phyloP scores from a whole-genome alignment of 1,284 basidiomycete species.

The Jaminaea rosea region DNA sequence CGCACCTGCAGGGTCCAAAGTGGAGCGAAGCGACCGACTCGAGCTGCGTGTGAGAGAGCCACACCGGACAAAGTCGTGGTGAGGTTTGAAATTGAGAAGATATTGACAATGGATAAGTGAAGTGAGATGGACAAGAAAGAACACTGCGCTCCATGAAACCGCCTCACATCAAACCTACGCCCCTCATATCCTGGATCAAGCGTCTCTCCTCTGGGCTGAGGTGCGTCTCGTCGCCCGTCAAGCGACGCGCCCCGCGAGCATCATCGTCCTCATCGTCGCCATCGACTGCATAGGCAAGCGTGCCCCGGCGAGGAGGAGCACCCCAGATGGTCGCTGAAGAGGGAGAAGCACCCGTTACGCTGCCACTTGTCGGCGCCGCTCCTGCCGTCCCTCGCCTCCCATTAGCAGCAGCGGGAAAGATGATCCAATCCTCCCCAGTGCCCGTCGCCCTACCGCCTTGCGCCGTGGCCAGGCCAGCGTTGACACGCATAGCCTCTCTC shows the following conservation, averaged over 20 bases:
- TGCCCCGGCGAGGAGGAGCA: not conserved
- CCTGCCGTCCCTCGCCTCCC: conserved; percentile 1
- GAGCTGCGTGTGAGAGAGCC: too few species aligned
- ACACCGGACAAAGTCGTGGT: too few species aligned
- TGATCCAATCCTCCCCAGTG: conserved; percentile 29
- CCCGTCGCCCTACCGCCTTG: conserved; percentile 7
- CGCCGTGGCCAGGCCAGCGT: not conserved
- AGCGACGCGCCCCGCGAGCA: not conserved
- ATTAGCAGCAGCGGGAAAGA: conserved; percentile 23
- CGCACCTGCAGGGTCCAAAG: too few species aligned
- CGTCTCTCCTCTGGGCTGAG: conserved; percentile 20
- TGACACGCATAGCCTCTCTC: conserved; percentile 10
- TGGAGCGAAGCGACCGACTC: too few species aligned
- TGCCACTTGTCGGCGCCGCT: not conserved
- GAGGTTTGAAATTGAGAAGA: too few species aligned
- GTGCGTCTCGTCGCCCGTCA: not conserved
- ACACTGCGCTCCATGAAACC: not conserved
- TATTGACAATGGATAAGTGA: not conserved
- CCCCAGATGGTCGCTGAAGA: conserved; percentile 6
- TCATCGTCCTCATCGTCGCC: conserved; percentile 5
- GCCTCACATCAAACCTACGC: conserved; percentile 12
- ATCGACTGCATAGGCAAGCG: conserved; percentile 17
- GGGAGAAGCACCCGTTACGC: not conserved
- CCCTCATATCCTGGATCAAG: conserved; percentile 19
- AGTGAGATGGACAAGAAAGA: not conserved